phyloP scores from a whole-genome alignment of 768 basidiomycete genomes.

The Cubamyces sp. region DNA sequence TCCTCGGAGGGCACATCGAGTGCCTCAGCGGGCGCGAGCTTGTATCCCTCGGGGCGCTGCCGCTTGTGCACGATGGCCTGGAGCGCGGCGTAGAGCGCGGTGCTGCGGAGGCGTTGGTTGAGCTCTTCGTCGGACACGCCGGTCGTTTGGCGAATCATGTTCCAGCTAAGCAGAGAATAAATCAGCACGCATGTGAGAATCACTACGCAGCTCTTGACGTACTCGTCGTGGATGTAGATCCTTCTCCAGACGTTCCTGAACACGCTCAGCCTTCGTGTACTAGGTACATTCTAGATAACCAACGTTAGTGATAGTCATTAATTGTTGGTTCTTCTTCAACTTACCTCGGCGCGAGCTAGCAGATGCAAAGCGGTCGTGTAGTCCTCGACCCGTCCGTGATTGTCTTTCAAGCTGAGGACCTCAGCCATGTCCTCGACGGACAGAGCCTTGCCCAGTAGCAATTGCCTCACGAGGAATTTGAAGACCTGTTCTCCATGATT shows the following conservation, averaged over 20 bases:
- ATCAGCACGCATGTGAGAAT: neutral
- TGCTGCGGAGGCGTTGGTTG: conserved; percentile 68
- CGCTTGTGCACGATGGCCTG: conserved; percentile 47
- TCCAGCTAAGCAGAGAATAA: conserved; percentile 60
- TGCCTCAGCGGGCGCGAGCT: conserved; percentile 61
- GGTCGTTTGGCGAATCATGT: conserved; percentile 69
- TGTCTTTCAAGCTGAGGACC: conserved; percentile 84
- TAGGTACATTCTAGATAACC: conserved; percentile 61
- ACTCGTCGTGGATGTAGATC: conserved; percentile 90
- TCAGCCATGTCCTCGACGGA: conserved; percentile 83
- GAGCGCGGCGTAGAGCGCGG: conserved; percentile 76
- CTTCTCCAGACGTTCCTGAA: conserved; percentile 85
- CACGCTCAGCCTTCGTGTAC: conserved; percentile 67
- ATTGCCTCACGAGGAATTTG: conserved; percentile 63
- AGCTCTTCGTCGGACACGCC: conserved; percentile 80
- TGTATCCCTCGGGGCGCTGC: conserved; percentile 50
- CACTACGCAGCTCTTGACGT: conserved; percentile 12
- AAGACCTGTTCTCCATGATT: conserved; percentile 54
- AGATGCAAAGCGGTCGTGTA: conserved; percentile 73
- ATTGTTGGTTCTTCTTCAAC: conserved; percentile 8
- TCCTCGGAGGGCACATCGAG: conserved; percentile 56
- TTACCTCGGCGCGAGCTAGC: conserved; percentile 57
- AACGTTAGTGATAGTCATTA: neutral
- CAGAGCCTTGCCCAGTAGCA: conserved; percentile 77
- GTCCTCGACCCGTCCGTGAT: conserved; percentile 58